phyloP scores from a whole-genome alignment of 352 stramenopile genomes.

The Globisporangium emineosum region DNA sequence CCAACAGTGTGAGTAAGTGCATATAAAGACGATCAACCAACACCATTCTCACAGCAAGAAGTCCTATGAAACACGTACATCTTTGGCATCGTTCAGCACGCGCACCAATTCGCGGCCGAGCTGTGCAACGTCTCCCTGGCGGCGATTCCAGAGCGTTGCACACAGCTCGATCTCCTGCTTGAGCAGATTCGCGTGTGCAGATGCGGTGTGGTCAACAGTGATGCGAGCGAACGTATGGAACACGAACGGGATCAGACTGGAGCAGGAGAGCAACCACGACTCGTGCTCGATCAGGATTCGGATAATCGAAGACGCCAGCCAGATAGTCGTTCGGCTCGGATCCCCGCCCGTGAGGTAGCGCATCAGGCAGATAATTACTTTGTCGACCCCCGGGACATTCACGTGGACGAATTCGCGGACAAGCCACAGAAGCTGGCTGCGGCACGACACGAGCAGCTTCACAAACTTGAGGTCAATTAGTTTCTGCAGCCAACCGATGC shows the following conservation, averaged over 20 bases:
- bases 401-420: conserved; percentile 76
- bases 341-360: conserved; percentile 66
- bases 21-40: not conserved
- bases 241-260: conserved; percentile 74
- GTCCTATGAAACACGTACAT: conserved; percentile 34
- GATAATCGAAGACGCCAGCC: conserved; percentile 76
- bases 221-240: conserved; percentile 80
- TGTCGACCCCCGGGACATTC: conserved; percentile 66
- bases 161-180: conserved; percentile 83
- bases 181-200: conserved; percentile 51
- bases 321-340: conserved; percentile 66
- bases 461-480: conserved; percentile 82
- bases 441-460: conserved; percentile 70
- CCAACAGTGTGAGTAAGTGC: not conserved
- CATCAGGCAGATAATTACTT: conserved; percentile 73
- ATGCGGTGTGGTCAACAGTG: conserved; percentile 56
- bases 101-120: conserved; percentile 77
- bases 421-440: conserved; percentile 78
- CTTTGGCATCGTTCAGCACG: conserved; percentile 75
- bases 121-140: conserved; percentile 60
- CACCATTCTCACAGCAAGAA: not conserved
- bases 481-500: conserved; percentile 73
- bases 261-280: conserved; percentile 65
- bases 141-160: conserved; percentile 65
- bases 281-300: conserved; percentile 79